Evolutionary conservation across 2,329 filamentous ascomycete species (phyloP).

Genomic region (Sporothrix brasiliensis): DNA sequence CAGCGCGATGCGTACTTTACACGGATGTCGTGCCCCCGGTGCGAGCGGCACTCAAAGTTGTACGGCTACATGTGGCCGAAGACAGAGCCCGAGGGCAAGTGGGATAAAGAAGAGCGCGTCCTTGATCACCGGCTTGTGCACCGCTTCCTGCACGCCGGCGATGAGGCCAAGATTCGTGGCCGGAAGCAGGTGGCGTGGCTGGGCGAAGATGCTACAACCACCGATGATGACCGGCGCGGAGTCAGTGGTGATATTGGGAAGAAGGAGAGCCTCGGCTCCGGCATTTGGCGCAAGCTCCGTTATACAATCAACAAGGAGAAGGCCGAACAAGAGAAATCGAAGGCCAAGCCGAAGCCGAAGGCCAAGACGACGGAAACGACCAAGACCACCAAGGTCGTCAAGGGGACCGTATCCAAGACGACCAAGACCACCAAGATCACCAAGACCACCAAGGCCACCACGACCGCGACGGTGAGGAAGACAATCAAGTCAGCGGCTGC

Average conservation of each 20-base stretch:
- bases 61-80: constrained; percentile 97
- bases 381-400: background rate
- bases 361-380: background rate
- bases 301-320: constrained; percentile 32
- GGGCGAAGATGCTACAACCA: background rate
- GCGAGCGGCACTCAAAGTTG: constrained; percentile 91
- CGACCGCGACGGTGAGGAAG: background rate
- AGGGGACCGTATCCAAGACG: constrained; percentile 11
- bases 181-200: constrained; percentile 36
- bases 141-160: constrained; percentile 73
- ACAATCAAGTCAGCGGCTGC: background rate
- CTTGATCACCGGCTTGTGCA: constrained; percentile 87
- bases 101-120: constrained; percentile 71
- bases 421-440: background rate
- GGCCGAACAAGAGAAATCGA: background rate
- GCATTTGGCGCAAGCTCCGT: constrained; percentile 36
- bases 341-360: constrained; percentile 25
- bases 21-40: constrained; percentile 81
- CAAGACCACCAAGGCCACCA: background rate
- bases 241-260: background rate
- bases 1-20: constrained; percentile 88
- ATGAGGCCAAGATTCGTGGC: constrained; percentile 63
- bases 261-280: constrained; percentile 31
- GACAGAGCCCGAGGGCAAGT: constrained; percentile 75
- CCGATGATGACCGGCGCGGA: background rate